Percentiles rank a stretch among this genome's conserved stretches.
Conservation (phyloP, 805 yeast genomes). For the Candida corydali region DNA sequence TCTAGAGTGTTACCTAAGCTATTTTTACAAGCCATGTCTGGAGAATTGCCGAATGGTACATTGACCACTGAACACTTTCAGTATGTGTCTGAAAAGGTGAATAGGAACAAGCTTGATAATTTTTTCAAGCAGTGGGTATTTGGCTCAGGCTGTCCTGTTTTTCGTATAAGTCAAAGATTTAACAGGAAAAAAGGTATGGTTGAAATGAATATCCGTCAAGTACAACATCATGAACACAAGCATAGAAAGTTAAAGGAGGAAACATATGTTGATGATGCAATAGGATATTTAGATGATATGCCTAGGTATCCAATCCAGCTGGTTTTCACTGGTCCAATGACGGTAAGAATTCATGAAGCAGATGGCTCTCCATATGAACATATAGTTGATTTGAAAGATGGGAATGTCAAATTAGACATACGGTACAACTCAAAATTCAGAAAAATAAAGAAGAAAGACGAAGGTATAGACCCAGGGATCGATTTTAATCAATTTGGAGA, state of each 20-base stretch:
- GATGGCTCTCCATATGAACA: slow-evolving; percentile 99
- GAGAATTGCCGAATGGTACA: slow-evolving; percentile 75
- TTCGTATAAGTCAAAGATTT: slow-evolving; percentile 85
- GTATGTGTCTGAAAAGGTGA: slow-evolving; percentile 91
- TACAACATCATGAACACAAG: slow-evolving; percentile 62
- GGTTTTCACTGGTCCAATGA: slow-evolving; percentile 91
- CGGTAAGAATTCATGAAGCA: slow-evolving; percentile 94
- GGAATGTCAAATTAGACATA: slow-evolving; percentile 81
- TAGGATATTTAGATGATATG: slow-evolving; percentile 39
- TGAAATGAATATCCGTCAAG: slow-evolving; percentile 92
- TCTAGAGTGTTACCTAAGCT: slow-evolving; percentile 88
- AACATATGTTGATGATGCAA: slow-evolving; percentile 44
- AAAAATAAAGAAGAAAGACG: slow-evolving; percentile 61
- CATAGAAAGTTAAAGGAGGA: slow-evolving; percentile 15
- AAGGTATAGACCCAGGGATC: slow-evolving; percentile 32
- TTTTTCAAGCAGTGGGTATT: slow-evolving; percentile 94
- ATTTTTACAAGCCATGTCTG: slow-evolving; percentile 92
- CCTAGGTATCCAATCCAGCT: slow-evolving; percentile 36
- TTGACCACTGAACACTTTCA: slow-evolving; percentile 83
- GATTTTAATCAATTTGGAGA: slow-evolving; percentile 67
- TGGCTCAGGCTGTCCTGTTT: slow-evolving; percentile 84
- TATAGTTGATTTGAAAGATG: slow-evolving; percentile 85
- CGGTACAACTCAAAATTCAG: slow-evolving; percentile 94
- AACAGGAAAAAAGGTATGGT: slow-evolving; percentile 91
- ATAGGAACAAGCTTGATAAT: slow-evolving; percentile 72